Evolutionary conservation across 257 asterid species (phyloP), one percentile per base, ranked within the genome.

Genomic region (Fraxinus pennsylvanica): DNA sequence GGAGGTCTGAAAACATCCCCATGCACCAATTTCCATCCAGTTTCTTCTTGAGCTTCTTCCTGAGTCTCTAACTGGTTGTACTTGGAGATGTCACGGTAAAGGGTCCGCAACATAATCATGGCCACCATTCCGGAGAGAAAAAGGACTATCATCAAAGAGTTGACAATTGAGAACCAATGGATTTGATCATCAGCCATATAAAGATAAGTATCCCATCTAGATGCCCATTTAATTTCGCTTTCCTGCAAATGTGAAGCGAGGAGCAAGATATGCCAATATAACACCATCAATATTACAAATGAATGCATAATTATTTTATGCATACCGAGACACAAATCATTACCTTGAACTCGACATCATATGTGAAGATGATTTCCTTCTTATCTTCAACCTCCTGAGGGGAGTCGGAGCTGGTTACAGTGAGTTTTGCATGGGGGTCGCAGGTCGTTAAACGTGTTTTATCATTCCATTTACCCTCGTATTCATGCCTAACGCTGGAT

Each of bases 1-100:
- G 70, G 32, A 29, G 70, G 70, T 29, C 70, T 65, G 70, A 65
- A 65, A n/a, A 25, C 70, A 65, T 65, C 70, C 14, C 33, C 70
- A 9, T 65, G 70, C 36, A 65, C 70, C 35, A 65, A 29, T 65
- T 65, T 65, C 70, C 70, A 65, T n/a, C 70, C 70, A 3, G 70
- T 65, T 65, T 65, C 70, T 65, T 65, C 33, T 52, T 52, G 63
- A 52, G 63, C 61, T 50, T 50, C 61, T 50, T 50, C 61, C 21
- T 50, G 61, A 50, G 69, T 65, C 36, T 65, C 70, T 9, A 65
- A 29, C 19, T 65, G 33, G 70, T 65, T 65, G 70, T 65, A 65
- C 70, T 29, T 22, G 35, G 70, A 65, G 70, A 65, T 65, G 70
- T 65, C 70, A 65, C 70, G 70, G 70, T 65, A 65, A 65, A 65